These are phyloP conservation scores for Blumeria graminis DNA, from an alignment of 2,329 filamentous ascomycete species.

Conservation along the genomic window DNA sequence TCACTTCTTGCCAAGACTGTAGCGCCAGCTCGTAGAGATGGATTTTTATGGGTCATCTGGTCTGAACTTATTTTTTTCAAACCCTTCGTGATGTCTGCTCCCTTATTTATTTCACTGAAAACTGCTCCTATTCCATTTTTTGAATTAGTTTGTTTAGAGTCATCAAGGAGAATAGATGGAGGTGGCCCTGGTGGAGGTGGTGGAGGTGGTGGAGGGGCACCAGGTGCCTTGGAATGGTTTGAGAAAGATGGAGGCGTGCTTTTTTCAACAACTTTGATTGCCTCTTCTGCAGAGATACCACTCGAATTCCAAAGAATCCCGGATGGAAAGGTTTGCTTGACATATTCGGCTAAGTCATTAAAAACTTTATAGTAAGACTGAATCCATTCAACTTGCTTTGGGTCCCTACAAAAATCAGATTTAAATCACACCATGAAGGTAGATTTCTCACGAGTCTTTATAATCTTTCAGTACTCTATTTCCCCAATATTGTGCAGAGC, in stretches of 20 bases:
- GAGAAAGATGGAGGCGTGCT: conserved; percentile 18
- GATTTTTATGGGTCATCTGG: conserved; percentile 98
- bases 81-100: conserved; percentile 64
- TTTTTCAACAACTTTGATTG: conserved; percentile 33
- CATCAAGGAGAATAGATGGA: conserved; percentile 27
- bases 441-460: conserved; percentile 43
- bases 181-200: conserved; percentile 49
- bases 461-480: conserved; percentile 82
- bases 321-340: conserved; percentile 56
- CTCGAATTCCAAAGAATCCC: conserved; percentile 74
- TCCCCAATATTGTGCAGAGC: conserved; percentile 76
- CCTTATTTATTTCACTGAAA: conserved; percentile 78
- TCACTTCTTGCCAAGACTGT: conserved; percentile 37
- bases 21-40: conserved; percentile 50
- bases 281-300: conserved; percentile 47
- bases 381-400: conserved; percentile 65
- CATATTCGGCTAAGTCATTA: conserved; percentile 58
- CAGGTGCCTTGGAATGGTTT: conserved; percentile 24
- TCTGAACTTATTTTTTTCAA: conserved; percentile 85
- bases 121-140: conserved; percentile 56
- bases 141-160: conserved; percentile 20
- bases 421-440: background rate
- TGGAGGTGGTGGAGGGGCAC: conserved; percentile 33
- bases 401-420: conserved; percentile 30
- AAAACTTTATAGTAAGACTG: conserved; percentile 84